Base-by-base conservation (phyloP, 2,329 filamentous ascomycete species). In the Achaetomium macrosporum region DNA sequence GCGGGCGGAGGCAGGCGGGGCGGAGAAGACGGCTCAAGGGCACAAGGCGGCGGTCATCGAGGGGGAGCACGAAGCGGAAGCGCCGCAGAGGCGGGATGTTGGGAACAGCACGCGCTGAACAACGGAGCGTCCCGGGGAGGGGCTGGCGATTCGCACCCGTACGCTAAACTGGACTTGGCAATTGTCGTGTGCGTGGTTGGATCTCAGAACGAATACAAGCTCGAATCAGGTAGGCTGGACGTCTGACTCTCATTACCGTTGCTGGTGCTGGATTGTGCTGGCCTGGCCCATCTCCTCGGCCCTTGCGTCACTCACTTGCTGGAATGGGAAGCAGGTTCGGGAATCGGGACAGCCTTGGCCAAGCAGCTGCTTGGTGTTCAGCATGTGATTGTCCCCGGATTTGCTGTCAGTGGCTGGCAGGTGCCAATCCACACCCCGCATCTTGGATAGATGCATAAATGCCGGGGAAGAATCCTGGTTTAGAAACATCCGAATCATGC, bases 241-340 rank as follows among this genome's bases (percentile, higher is more conserved):
- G 13, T 15, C 10, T 13, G 15, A 13, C n/a, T 13, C 3, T 37
- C 8, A 13, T 13, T 37, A 3, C 35, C 15, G 7, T 37, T 8
- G 35, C 35, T 13, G 35, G 9, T 37, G 15, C 6, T 25, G 25
- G 11, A 6, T 11, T 29, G 39, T 53, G 16, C 15, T 4, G 25
- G 25, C 35, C 40, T 17, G 19, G 16, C 13, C 37, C 45, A 44
- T 50, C 56, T 44, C 59, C 60, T 62, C 58, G 61, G 58, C 43
- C 59, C 50, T 62, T 62, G 61, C 59, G 61, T 63, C 61, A 63
- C 60, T 54, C 54, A 51, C 58, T 50, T 58, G 41, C 54, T 60
- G 56, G 50, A 59, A 59, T 45, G 58, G 53, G 47, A 25, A 25
- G n/a, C 51, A 55, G 51, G 44, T 41, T 47, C 48, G 52, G 57